Base-by-base conservation (phyloP, 192 early-diverging fungal species). In the Dissophora ornata region DNA sequence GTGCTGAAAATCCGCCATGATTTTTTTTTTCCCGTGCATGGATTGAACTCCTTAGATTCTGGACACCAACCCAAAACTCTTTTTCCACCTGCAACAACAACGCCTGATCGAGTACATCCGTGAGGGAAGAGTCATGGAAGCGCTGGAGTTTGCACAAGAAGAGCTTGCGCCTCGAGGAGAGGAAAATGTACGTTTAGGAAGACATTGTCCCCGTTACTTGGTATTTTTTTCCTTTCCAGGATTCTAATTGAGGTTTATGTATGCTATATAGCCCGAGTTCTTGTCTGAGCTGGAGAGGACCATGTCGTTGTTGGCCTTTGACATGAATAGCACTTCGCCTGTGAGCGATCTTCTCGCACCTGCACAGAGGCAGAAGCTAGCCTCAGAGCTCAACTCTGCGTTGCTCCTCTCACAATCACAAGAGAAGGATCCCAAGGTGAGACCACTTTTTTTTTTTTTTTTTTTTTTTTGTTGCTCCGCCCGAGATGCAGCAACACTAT, bases 111-210 rank as follows among this genome's bases (percentile, higher is more conserved):
- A 99, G 69, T 86, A 92, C 22, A 99, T 99, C 63, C 87, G 96
- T 7, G 71, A 85, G 46, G 96, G 96, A 6, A 73, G 87, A 45
- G 85, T 94, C 21, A 80, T 79, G 33, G 95, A 94, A 49, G 98
- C 97, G 0, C 81, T 99, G 19, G 90, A 92, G 68, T 99, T 98
- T 87, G 98, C 98, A 7, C 94, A 95, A 67, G 97, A 98, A 40
- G 97, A 98, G 78, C 83, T 99, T 79, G 97, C 97, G 15, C 94
- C 97, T n/a, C 88, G 94, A 28, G 98, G 97, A 5, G 97, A 98
- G 80, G 95, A 98, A 70, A 94, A 96, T 79, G 92, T 93, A 80
- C 49, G 29, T 29, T 24, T 36, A n/a, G n/a, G n/a, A 38, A 6
- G 13, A 13, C 36, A 38, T 9, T 38, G 36, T 38, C 36, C 36